Base-by-base conservation (phyloP, 2,329 filamentous ascomycete genomes). In the Blastomyces parvus region DNA sequence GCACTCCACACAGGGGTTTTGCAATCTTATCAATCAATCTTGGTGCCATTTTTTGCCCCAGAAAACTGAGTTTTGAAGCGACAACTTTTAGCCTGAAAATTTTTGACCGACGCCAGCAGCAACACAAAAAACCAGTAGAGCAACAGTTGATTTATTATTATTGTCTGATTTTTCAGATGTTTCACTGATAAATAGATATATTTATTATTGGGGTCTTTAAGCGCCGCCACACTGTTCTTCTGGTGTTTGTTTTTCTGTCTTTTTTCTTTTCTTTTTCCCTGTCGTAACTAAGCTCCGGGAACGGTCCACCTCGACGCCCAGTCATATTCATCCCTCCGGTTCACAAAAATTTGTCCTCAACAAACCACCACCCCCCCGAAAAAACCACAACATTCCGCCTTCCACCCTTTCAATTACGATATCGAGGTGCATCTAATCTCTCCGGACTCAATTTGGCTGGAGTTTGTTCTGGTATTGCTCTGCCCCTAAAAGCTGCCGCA, bases 401-500 rank as follows among this genome's bases (percentile, higher is more conserved):
- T 4, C 25, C 14, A 6, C 57, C n/a, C 57, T n/a, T 17, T 14
- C 40, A 48, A 44, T 46, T 19, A 33, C 17, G 17, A 40, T 11
- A 30, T 3, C 57, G 36, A 36, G 25, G 25, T 52, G 27, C 30
- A 19, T 19, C 25, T 33, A 36, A 19, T 50, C 52, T 27, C 27
- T 33, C 27, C 9, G 30, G 14, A 30, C 19, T 36, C 25, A 30
- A 44, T 33, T 33, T 17, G 14, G 8, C 25, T 14, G 40, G 33
- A 9, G 17, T 17, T 25, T 59, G 40, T 19, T 42, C 38, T 46
- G 17, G 57, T n/a, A 33, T 33, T 40, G 40, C 40, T 22, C 30
- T 25, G 11, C 40, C 22, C 3, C 42, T 44, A 25, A 48, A 63
- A 63, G 62, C 62, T 63, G 62, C 62, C 62, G 62, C 62, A 63